These are phyloP conservation scores for Arthonia radiata DNA, from an alignment of 495 filamentous ascomycete species.

Conservation along the genomic window DNA sequence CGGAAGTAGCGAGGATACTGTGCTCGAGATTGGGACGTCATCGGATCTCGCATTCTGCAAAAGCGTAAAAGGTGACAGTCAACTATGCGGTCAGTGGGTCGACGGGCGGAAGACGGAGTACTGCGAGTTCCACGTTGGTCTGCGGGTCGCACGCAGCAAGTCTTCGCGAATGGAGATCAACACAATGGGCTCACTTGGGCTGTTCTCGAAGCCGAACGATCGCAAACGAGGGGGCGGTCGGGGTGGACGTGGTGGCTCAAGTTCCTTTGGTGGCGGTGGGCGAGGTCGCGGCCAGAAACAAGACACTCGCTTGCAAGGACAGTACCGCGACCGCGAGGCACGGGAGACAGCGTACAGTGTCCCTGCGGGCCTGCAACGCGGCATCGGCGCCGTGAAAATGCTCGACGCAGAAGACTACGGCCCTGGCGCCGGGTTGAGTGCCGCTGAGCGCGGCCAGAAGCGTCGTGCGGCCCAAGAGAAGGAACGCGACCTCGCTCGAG, in stretches of 20 bases:
- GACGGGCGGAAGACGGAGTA: constrained; percentile 69
- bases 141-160: constrained; percentile 45
- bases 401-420: constrained; percentile 44
- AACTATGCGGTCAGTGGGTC: constrained; percentile 60
- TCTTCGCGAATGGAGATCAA: constrained; percentile 61
- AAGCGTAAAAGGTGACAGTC: constrained; percentile 57
- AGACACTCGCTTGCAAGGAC: constrained; percentile 18
- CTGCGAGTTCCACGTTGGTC: constrained; percentile 80
- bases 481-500: constrained; percentile 57
- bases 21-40: constrained; percentile 70
- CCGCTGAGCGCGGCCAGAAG: constrained; percentile 41
- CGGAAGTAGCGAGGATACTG: constrained; percentile 57
- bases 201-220: constrained; percentile 1
- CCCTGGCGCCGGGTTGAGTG: constrained; percentile 28
- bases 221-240: constrained; percentile 9
- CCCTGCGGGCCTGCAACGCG: constrained; percentile 8
- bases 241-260: constrained; percentile 8
- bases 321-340: constrained; percentile 27
- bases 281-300: constrained; percentile 4
- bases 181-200: constrained; percentile 19
- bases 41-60: constrained; percentile 82
- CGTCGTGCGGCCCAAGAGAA: constrained; percentile 46
- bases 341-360: constrained; percentile 13
- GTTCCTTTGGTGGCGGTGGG: constrained; percentile 7
- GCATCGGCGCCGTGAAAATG: constrained; percentile 30